phyloP scores from a whole-genome alignment of 176 grass and related monocot genomes.

The Eragrostis curvula region DNA sequence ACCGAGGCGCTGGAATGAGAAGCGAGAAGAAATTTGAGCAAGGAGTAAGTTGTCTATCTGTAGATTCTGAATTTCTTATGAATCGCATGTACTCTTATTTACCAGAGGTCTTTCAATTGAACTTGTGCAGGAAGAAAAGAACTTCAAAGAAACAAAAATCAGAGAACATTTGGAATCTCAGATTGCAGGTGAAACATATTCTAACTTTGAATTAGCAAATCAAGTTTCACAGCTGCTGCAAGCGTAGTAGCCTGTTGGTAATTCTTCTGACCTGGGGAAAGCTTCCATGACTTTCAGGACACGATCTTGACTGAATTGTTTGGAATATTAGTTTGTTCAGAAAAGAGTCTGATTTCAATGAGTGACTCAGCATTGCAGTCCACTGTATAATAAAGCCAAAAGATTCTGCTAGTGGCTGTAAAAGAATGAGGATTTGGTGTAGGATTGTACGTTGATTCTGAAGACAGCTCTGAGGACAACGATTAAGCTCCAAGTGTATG shows the following conservation, averaged over 20 bases:
- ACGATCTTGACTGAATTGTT: conserved; percentile 3
- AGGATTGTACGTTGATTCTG: conserved; percentile 29
- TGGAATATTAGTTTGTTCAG: neutral
- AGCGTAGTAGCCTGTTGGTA: neutral
- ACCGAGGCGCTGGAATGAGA: conserved; percentile 40
- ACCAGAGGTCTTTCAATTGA: neutral
- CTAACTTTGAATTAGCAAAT: neutral
- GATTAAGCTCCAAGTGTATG: conserved; percentile 39
- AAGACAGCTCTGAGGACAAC: conserved; percentile 26
- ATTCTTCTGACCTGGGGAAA: neutral
- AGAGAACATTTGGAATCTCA: neutral
- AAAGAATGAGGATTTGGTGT: conserved; percentile 30
- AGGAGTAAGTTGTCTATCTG: conserved; percentile 43
- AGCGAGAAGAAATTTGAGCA: conserved; percentile 49
- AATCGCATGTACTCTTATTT: neutral
- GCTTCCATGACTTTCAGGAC: neutral
- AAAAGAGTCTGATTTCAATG: conserved; percentile 3
- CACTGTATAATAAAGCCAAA: neutral
- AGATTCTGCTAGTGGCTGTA: conserved; percentile 10
- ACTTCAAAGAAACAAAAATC: neutral
- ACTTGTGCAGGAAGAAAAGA: conserved; percentile 1
- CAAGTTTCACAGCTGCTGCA: neutral
- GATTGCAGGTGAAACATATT: neutral
- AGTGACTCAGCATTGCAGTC: neutral
- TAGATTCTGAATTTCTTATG: conserved; percentile 12